Evolutionary conservation across 192 early-diverging fungal species (phyloP).

Genomic region (Haplosporangium gracile): DNA sequence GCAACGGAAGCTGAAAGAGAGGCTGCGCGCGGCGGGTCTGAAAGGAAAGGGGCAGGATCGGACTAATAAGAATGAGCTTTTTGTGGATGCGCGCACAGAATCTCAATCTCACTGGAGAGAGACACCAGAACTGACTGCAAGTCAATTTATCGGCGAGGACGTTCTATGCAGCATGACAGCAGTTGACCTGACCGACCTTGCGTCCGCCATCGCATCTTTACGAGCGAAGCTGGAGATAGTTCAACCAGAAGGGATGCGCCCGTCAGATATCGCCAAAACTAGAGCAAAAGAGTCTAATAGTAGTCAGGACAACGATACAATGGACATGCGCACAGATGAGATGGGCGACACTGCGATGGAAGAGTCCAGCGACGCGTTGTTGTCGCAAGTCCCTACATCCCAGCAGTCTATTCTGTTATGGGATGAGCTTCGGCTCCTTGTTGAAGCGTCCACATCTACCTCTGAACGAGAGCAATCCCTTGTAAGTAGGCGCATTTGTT

Average conservation of each 20-base stretch:
- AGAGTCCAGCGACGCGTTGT: constrained; percentile 12
- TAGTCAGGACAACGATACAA: neutral
- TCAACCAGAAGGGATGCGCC: constrained; percentile 31
- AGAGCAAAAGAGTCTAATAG: neutral
- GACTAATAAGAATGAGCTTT: neutral
- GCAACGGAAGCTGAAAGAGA: neutral
- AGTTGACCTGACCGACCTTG: constrained; percentile 3
- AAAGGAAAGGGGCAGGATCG: neutral
- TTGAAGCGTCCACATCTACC: neutral
- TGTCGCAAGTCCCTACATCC: constrained; percentile 28
- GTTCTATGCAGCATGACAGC: neutral
- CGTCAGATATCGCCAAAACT: constrained; percentile 18
- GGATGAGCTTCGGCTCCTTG: constrained; percentile 25
- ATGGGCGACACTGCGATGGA: neutral
- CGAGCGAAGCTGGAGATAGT: constrained; percentile 25
- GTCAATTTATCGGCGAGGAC: neutral
- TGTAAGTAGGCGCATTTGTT: neutral
- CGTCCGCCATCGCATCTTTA: constrained; percentile 8
- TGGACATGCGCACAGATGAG: neutral
- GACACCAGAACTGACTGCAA: neutral
- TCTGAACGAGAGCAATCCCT: neutral
- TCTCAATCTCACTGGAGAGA: neutral
- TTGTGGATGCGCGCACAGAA: neutral
- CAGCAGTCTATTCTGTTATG: constrained; percentile 30
- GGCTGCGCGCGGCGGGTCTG: neutral